Conservation (phyloP, 1,284 basidiomycete genomes). For the Clitocybe nebularis region DNA sequence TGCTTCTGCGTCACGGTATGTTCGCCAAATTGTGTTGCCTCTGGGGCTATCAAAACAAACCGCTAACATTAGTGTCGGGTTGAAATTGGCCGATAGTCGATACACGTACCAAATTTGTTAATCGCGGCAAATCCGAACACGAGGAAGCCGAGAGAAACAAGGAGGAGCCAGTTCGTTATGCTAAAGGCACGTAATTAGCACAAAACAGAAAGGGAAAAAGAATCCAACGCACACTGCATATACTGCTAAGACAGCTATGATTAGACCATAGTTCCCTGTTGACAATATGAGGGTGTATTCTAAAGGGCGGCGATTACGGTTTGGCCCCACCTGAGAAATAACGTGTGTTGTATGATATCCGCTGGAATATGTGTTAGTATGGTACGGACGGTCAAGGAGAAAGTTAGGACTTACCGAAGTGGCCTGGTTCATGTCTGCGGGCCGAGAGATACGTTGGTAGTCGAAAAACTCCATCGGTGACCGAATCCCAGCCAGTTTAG, state of each 20-base stretch:
- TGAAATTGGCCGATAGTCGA: background rate
- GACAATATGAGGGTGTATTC: background rate
- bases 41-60: slow-evolving; percentile 46
- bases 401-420: slow-evolving; percentile 49
- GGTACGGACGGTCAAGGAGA: background rate
- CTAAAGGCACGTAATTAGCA: slow-evolving; percentile 22
- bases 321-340: slow-evolving; percentile 73
- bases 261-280: slow-evolving; percentile 82
- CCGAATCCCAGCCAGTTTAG: slow-evolving; percentile 78
- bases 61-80: background rate
- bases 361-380: slow-evolving; percentile 38
- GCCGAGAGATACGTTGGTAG: slow-evolving; percentile 81
- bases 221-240: slow-evolving; percentile 76
- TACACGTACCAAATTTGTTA: slow-evolving; percentile 79
- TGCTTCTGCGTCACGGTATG: slow-evolving; percentile 79
- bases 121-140: slow-evolving; percentile 89
- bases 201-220: slow-evolving; percentile 1
- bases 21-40: slow-evolving; percentile 76
- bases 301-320: background rate
- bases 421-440: slow-evolving; percentile 67
- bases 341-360: slow-evolving; percentile 93
- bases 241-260: slow-evolving; percentile 78
- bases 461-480: slow-evolving; percentile 87
- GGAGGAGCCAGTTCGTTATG: slow-evolving; percentile 77
- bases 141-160: slow-evolving; percentile 85